Percentiles rank a stretch among this genome's conserved stretches.
Conservation (phyloP, 169 alveolate genomes). For the Cryptosporidium viatorum region DNA sequence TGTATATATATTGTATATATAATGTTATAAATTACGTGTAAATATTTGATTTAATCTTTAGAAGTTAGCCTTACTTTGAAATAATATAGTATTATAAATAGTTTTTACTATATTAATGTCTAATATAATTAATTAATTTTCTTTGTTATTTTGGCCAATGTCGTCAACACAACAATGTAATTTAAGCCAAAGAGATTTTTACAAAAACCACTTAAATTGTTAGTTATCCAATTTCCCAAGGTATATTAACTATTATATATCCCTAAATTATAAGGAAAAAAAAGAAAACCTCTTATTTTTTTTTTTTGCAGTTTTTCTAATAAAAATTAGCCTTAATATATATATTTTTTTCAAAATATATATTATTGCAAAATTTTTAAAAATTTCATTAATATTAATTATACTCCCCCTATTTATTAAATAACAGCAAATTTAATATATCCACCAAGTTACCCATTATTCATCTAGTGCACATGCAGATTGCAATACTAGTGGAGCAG, state of each 20-base stretch:
- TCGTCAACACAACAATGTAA: conserved; percentile 10
- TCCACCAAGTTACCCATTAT: conserved; percentile 75
- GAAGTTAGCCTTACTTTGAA: not conserved
- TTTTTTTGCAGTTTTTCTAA: conserved; percentile 3
- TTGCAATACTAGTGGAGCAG: conserved; percentile 74
- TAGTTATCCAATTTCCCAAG: not conserved
- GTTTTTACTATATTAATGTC: not conserved
- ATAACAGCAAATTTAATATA: conserved; percentile 31
- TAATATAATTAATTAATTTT: not conserved
- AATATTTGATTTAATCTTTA: not conserved
- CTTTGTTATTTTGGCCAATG: not conserved
- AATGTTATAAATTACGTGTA: not conserved
- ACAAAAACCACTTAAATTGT: not conserved
- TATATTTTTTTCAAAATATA: not conserved
- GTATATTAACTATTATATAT: not conserved
- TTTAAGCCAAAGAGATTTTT: not conserved
- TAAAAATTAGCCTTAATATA: conserved; percentile 14
- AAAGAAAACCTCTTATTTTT: not conserved
- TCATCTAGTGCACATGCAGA: conserved; percentile 75
- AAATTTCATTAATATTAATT: conserved; percentile 4
- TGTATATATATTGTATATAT: not conserved
- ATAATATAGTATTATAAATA: not conserved
- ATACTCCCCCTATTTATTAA: conserved; percentile 33
- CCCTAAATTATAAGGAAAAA: not conserved
- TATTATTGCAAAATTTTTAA: conserved; percentile 7